phyloP scores from a whole-genome alignment of 371 early-diverging fungal genomes.

The Zychaea mexicana region DNA sequence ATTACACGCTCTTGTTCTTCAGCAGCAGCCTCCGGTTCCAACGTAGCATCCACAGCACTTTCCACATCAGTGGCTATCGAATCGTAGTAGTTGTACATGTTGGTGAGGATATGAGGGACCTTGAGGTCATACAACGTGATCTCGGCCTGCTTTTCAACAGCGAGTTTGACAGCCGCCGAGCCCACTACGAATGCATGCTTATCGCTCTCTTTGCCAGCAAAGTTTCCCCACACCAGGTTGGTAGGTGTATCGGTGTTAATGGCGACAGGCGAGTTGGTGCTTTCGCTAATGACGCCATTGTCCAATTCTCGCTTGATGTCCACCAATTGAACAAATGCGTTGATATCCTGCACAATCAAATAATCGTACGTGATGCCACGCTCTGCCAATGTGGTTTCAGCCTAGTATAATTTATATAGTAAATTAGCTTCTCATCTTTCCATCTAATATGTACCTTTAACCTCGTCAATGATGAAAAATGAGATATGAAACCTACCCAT shows the following conservation, averaged over 20 bases:
- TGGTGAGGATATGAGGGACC: constrained; percentile 25
- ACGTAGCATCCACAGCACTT: constrained; percentile 20
- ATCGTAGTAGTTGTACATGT: constrained; percentile 33
- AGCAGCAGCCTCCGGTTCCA: constrained; percentile 26
- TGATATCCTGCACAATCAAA: constrained; percentile 39
- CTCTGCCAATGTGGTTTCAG: constrained; percentile 21
- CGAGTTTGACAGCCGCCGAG: constrained; percentile 20
- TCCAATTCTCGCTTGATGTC: constrained; percentile 29
- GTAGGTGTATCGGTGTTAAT: constrained; percentile 24
- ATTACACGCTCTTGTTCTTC: constrained; percentile 33
- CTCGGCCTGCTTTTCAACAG: constrained; percentile 17
- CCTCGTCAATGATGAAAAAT: too few species aligned
- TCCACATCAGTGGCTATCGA: constrained; percentile 18
- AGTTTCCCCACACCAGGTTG: constrained; percentile 36
- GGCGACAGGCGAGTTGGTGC: constrained; percentile 30
- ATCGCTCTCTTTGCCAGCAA: constrained; percentile 17
- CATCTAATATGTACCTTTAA: too few species aligned
- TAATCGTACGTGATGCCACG: constrained; percentile 32
- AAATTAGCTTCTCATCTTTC: not conserved
- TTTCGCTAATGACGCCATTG: constrained; percentile 25
- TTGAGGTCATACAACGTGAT: constrained; percentile 17
- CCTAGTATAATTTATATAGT: constrained; percentile 10
- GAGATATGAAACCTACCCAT: constrained; percentile 27
- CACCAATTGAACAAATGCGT: constrained; percentile 33
- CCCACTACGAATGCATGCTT: constrained; percentile 32